These are phyloP conservation scores for Aspergillus ellipticus DNA, from an alignment of 495 filamentous ascomycete genomes.

Conservation along the genomic window DNA sequence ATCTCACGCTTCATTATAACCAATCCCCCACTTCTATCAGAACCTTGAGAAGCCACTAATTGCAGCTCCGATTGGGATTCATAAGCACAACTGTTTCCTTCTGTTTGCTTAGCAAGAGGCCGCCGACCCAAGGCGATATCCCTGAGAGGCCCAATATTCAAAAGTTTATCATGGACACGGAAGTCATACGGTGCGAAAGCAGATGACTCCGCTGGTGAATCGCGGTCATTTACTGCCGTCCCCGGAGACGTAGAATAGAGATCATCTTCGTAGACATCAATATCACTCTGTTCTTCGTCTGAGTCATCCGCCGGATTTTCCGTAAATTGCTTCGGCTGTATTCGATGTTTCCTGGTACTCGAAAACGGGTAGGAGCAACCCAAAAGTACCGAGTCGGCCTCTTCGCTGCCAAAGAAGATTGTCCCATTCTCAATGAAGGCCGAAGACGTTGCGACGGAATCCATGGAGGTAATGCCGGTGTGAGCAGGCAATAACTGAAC, in stretches of 20 bases:
- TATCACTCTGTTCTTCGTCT: constrained; percentile 54
- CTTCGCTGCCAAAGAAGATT: constrained; percentile 82
- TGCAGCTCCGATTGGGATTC: constrained; percentile 58
- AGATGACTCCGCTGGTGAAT: constrained; percentile 17
- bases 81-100: constrained; percentile 14
- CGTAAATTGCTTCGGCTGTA: constrained; percentile 47
- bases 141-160: constrained; percentile 73
- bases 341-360: constrained; percentile 39
- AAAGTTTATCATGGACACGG: constrained; percentile 68
- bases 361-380: constrained; percentile 66
- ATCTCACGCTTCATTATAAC: constrained; percentile 73
- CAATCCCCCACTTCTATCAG: constrained; percentile 63
- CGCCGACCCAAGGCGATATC: constrained; percentile 63
- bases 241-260: constrained; percentile 54
- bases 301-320: constrained; percentile 40
- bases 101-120: background rate
- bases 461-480: constrained; percentile 57
- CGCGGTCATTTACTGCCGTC: constrained; percentile 15
- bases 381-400: constrained; percentile 76
- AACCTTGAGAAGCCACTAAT: constrained; percentile 68
- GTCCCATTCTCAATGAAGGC: constrained; percentile 62
- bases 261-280: constrained; percentile 72
- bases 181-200: constrained; percentile 63
- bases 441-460: constrained; percentile 63
- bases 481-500: constrained; percentile 59